phyloP scores from a whole-genome alignment of 257 asterid genomes.

The Parsonsia alboflavescens region DNA sequence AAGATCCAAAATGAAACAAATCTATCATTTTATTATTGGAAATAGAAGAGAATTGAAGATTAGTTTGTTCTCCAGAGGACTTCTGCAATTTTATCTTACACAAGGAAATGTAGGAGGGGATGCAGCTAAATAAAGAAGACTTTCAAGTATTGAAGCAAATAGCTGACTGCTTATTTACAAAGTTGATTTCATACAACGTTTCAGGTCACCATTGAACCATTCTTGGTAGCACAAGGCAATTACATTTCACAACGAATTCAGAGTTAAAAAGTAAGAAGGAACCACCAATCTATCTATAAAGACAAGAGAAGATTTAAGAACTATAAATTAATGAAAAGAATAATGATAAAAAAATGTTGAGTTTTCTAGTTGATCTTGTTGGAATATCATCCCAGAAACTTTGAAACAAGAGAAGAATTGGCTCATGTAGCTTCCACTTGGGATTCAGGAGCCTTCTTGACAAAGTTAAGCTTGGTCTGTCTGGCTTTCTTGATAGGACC shows the following conservation, averaged over 20 bases:
- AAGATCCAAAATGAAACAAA: too few relatives aligned
- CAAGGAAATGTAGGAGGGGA: background rate
- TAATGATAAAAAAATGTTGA: background rate
- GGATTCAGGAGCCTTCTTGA: constrained; percentile 47
- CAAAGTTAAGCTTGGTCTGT: constrained; percentile 63
- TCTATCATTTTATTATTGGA: too few relatives aligned
- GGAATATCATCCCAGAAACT: constrained; percentile 10
- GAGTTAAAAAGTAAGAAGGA: background rate
- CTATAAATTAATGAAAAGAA: background rate
- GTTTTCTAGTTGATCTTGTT: constrained; percentile 3
- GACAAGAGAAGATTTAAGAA: background rate
- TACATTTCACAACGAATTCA: background rate
- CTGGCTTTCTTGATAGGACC: constrained; percentile 53
- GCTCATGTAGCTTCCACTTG: constrained; percentile 40
- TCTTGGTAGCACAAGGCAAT: background rate
- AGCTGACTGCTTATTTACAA: background rate
- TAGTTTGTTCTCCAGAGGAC: too few relatives aligned
- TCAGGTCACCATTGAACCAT: background rate
- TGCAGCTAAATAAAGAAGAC: background rate
- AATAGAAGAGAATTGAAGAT: too few relatives aligned
- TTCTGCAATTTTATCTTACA: background rate
- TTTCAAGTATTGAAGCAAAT: background rate
- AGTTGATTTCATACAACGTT: background rate
- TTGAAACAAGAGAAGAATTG: background rate
- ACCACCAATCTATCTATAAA: background rate